Evolutionary conservation across 257 asterid species (phyloP).

Genomic region (Primulina tabacum): DNA sequence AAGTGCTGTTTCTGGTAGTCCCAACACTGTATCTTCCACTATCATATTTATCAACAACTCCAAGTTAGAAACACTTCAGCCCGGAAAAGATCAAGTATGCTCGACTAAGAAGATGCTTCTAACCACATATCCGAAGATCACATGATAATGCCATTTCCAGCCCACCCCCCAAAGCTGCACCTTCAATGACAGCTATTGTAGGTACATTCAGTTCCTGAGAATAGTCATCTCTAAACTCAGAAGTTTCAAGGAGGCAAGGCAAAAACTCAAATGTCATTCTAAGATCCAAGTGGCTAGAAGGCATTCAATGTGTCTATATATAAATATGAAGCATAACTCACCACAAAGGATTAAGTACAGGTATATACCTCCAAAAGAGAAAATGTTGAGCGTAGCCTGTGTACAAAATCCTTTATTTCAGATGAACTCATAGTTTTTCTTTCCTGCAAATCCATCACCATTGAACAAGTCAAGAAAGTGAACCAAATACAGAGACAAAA

Average conservation of each 20-base stretch:
- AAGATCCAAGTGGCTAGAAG: neutral
- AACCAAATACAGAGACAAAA: neutral
- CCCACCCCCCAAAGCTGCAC: slow-evolving; percentile 93
- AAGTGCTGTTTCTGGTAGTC: slow-evolving; percentile 96
- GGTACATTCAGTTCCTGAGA: slow-evolving; percentile 72
- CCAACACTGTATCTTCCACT: slow-evolving; percentile 83
- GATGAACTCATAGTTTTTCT: slow-evolving; percentile 66
- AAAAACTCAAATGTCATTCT: too few species aligned
- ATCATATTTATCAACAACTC: slow-evolving; percentile 23
- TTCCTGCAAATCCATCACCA: slow-evolving; percentile 47
- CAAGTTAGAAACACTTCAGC: slow-evolving; percentile 23
- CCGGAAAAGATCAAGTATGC: neutral
- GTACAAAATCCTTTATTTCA: slow-evolving; percentile 64
- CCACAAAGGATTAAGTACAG: slow-evolving; percentile 16
- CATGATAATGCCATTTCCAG: slow-evolving; percentile 94
- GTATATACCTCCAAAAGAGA: slow-evolving; percentile 70
- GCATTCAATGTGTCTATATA: neutral
- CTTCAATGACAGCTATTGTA: slow-evolving; percentile 90
- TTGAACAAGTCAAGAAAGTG: slow-evolving; percentile 11
- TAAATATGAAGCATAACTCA: neutral
- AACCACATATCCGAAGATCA: slow-evolving; percentile 93
- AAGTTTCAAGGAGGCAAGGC: neutral
- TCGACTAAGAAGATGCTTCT: slow-evolving; percentile 19
- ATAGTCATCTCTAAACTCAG: slow-evolving; percentile 19
- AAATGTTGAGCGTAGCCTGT: slow-evolving; percentile 69